A percentile compares a stretch with the other conserved stretches of the same genome.
phyloP scores from a whole-genome alignment of 805 yeast species.

The Metschnikowia chrysomelidarum region DNA sequence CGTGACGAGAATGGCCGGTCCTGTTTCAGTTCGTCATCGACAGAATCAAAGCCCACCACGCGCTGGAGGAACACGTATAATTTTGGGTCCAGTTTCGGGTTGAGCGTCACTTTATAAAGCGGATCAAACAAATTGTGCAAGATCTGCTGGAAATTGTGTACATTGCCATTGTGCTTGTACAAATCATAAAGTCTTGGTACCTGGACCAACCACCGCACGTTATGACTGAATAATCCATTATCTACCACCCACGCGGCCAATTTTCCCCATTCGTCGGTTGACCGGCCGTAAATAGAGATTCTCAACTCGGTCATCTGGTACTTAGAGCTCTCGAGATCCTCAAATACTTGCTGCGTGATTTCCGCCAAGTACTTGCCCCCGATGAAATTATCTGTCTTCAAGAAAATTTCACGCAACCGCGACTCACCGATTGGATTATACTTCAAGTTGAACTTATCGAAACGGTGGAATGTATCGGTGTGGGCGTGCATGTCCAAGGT shows the following conservation, averaged over 20 bases:
- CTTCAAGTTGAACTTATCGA: constrained; percentile 94
- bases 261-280: constrained; percentile 90
- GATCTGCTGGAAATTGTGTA: constrained; percentile 70
- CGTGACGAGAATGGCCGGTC: constrained; percentile 74
- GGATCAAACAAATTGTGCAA: constrained; percentile 81
- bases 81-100: constrained; percentile 90
- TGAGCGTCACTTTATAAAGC: constrained; percentile 80
- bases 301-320: constrained; percentile 98
- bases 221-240: constrained; percentile 85
- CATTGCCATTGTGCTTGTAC: constrained; percentile 74
- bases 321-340: constrained; percentile 91
- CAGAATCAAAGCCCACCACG: constrained; percentile 97
- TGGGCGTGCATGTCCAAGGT: constrained; percentile 99
- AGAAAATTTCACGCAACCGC: constrained; percentile 89
- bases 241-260: constrained; percentile 94
- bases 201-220: constrained; percentile 96
- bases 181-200: constrained; percentile 91
- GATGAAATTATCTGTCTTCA: constrained; percentile 92
- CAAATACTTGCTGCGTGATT: constrained; percentile 87
- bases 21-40: constrained; percentile 93
- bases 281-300: constrained; percentile 91
- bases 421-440: constrained; percentile 99
- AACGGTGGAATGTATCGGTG: constrained; percentile 95
- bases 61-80: constrained; percentile 84
- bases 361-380: constrained; percentile 90